Evolutionary conservation across 2,329 filamentous ascomycete species (phyloP).

Genomic region (Intubia oerlemansii): DNA sequence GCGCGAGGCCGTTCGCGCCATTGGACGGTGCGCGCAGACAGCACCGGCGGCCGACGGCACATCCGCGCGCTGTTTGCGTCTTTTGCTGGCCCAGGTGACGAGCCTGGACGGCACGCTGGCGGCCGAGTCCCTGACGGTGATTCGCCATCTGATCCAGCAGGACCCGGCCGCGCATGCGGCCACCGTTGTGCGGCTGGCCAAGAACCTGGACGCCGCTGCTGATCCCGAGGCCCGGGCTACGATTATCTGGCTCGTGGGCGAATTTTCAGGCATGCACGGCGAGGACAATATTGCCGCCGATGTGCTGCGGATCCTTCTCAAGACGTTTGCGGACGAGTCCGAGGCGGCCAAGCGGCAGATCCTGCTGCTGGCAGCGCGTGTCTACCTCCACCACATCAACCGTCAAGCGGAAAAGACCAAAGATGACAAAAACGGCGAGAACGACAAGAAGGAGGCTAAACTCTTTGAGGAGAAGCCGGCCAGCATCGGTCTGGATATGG

Average conservation of each 20-base stretch:
- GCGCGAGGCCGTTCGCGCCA: constrained; percentile 74
- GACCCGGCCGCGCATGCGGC: constrained; percentile 60
- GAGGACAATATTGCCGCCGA: constrained; percentile 86
- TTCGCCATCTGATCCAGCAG: constrained; percentile 87
- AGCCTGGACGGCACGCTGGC: constrained; percentile 74
- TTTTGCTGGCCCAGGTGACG: constrained; percentile 73
- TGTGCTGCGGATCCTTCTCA: constrained; percentile 61
- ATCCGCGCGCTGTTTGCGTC: constrained; percentile 56
- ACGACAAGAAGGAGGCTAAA: neutral
- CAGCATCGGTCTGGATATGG: neutral
- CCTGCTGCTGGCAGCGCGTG: constrained; percentile 81
- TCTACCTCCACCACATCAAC: constrained; percentile 78
- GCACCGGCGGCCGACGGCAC: constrained; percentile 32
- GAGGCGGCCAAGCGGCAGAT: constrained; percentile 83
- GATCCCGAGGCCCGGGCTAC: constrained; percentile 79
- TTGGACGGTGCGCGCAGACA: constrained; percentile 71
- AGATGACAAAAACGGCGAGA: neutral
- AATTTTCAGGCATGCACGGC: constrained; percentile 62
- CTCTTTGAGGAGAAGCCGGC: too few relatives aligned
- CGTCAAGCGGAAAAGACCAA: constrained; percentile 19
- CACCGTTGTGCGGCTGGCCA: constrained; percentile 75
- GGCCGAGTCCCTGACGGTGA: constrained; percentile 83
- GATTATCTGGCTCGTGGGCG: constrained; percentile 93
- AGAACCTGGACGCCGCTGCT: constrained; percentile 72
- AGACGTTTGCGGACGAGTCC: constrained; percentile 64